Evolutionary conservation across 805 yeast species (phyloP), one percentile per base, ranked within the genome.

Genomic region (Cyberlindnera petersonii): DNA sequence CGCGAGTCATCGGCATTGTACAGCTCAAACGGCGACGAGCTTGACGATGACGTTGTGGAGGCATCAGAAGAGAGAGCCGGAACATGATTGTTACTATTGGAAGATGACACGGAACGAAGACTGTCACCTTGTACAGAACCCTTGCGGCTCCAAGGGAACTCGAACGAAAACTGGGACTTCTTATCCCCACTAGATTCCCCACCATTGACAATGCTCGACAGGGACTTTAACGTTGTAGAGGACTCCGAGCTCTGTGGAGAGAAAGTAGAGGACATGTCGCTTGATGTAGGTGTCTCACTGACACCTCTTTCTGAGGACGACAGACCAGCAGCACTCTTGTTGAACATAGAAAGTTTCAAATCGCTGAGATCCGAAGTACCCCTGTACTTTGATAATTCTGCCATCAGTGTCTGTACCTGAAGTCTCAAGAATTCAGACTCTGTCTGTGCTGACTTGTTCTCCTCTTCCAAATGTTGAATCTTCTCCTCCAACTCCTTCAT

Each of bases 401-500:
- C 63, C 68, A 86, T 78, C 35, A 91, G 70, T 42, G 82, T 71
- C 40, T 77, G 77, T 20, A 91, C 86, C 61, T 88, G 95, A 29
- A 81, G 69, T 56, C 84, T 72, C 46, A 91, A 65, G 40, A 85
- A 74, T 51, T 82, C 84, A 28, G 82, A 71, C 57, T 89, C 95
- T 20, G 84, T 73, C 18, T 72, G 69, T 36, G 83, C 83, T 47
- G 77, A 76, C 40, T 77, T 64, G 42, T 82, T 81, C 49, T 81
- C 84, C 47, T 74, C 73, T 60, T 93, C 96, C 49, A 91, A 71
- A 48, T 66, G 60, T 35, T 71, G 63, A 11, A 91, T 95, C 50
- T 85, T 80, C 33, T 78, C 79, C 58, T 89, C 96, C 45, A 91
- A 69, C 48, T 87, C 95, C 56, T 78, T 76, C 79, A 93, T 75